Evolutionary conservation across 331 rosid species (phyloP).

Genomic region (Dryas integrifolia): DNA sequence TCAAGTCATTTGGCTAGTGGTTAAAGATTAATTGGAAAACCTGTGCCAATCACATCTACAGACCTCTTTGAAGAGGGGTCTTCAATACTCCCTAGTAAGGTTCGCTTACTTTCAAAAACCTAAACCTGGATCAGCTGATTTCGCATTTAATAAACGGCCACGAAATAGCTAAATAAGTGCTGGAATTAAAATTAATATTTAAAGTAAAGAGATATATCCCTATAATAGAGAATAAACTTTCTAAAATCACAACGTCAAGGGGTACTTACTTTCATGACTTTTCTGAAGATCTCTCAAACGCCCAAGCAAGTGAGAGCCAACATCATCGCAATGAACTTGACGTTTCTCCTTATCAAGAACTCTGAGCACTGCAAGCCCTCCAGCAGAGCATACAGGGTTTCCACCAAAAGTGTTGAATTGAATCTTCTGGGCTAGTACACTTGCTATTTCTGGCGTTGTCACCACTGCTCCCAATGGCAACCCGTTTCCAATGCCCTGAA

Average conservation of each 20-base stretch:
- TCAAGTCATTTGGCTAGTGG: too few species aligned
- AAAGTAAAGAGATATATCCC: background rate
- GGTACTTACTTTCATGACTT: constrained; percentile 56
- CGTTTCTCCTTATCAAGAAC: constrained; percentile 83
- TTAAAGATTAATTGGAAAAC: too few species aligned
- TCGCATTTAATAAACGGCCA: background rate
- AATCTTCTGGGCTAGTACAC: constrained; percentile 63
- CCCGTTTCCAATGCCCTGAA: constrained; percentile 87
- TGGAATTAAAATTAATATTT: background rate
- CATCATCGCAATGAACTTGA: constrained; percentile 62
- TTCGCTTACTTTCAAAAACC: background rate
- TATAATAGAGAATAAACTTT: background rate
- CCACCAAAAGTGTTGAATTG: constrained; percentile 82
- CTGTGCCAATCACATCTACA: too few species aligned
- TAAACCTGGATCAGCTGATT: background rate
- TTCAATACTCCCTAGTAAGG: background rate
- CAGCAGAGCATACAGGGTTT: constrained; percentile 87
- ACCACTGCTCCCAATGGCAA: constrained; percentile 84
- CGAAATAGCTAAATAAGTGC: background rate
- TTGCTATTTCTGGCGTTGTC: constrained; percentile 85
- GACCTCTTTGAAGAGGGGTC: background rate
- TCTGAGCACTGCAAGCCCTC: constrained; percentile 74
- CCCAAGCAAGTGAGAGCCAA: constrained; percentile 68
- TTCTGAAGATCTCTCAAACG: constrained; percentile 62
- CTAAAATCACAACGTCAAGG: constrained; percentile 14